phyloP scores from a whole-genome alignment of 495 filamentous ascomycete species.

The Apodospora peruviana region DNA sequence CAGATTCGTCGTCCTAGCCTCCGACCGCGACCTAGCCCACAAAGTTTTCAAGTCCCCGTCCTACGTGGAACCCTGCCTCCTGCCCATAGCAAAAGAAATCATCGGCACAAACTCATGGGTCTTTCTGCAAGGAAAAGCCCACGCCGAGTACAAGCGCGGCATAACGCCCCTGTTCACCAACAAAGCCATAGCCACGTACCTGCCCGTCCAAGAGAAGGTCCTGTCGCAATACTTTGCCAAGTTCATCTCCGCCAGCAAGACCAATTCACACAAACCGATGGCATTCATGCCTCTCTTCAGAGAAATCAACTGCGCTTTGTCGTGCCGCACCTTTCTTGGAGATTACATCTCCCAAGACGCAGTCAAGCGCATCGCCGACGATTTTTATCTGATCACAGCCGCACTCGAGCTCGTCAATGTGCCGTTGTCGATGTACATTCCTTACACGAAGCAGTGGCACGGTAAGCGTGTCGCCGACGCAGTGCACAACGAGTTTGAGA shows the following conservation, averaged over 20 bases:
- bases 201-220: slow-evolving; percentile 81
- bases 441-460: slow-evolving; percentile 90
- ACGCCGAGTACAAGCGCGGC: slow-evolving; percentile 91
- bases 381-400: slow-evolving; percentile 89
- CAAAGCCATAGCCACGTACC: slow-evolving; percentile 72
- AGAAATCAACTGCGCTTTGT: slow-evolving; percentile 87
- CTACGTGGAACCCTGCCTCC: slow-evolving; percentile 89
- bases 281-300: slow-evolving; percentile 88
- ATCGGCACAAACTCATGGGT: slow-evolving; percentile 88
- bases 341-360: slow-evolving; percentile 80
- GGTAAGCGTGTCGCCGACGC: slow-evolving; percentile 86
- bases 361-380: slow-evolving; percentile 85
- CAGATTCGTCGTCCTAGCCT: slow-evolving; percentile 93
- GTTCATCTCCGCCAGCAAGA: slow-evolving; percentile 66
- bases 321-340: slow-evolving; percentile 87
- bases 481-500: slow-evolving; percentile 79
- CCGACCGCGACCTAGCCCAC: slow-evolving; percentile 82
- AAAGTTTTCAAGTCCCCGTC: slow-evolving; percentile 90
- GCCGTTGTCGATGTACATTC: slow-evolving; percentile 65
- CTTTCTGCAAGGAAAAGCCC: slow-evolving; percentile 84
- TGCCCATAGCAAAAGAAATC: slow-evolving; percentile 84
- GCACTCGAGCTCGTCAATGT: slow-evolving; percentile 94
- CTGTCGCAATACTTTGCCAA: slow-evolving; percentile 73
- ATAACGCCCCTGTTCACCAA: slow-evolving; percentile 88
- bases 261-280: slow-evolving; percentile 57